A percentile compares a stretch with the other conserved stretches of the same genome.
Conservation (phyloP, 768 basidiomycete genomes). For the Leccinum rimulosum region DNA sequence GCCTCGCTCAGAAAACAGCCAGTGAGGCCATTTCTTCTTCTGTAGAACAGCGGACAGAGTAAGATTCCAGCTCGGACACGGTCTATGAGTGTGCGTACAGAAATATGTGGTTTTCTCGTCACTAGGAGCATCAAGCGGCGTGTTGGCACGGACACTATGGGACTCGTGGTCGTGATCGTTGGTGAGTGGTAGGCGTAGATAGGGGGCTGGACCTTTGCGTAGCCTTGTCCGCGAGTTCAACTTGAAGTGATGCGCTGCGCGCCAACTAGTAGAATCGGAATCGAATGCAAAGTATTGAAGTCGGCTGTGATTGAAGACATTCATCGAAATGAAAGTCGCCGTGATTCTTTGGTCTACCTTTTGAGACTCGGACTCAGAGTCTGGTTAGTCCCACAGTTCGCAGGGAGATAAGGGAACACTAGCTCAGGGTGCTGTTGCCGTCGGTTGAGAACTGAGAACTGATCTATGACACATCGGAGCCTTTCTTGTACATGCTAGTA, state of each 20-base stretch:
- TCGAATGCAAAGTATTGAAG: neutral
- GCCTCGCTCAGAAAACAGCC: neutral
- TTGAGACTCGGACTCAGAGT: too few species aligned
- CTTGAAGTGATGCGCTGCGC: neutral
- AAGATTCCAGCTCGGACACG: neutral
- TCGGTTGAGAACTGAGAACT: neutral
- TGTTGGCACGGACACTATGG: neutral
- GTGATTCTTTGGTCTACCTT: neutral
- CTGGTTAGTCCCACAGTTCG: neutral
- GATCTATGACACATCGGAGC: too few species aligned
- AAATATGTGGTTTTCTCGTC: neutral
- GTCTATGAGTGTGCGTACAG: neutral
- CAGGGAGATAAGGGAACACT: neutral
- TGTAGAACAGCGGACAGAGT: neutral
- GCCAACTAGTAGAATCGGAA: neutral
- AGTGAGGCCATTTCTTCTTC: neutral
- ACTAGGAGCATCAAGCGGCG: neutral
- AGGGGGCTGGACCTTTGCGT: neutral
- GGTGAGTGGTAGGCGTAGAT: neutral
- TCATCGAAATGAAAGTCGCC: neutral
- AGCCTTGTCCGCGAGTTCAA: neutral
- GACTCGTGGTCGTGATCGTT: neutral
- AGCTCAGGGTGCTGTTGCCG: neutral
- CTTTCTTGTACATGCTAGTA: too few species aligned
- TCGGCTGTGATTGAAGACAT: neutral